Conservation (phyloP, 169 alveolate genomes). For the Fabrea salina region DNA sequence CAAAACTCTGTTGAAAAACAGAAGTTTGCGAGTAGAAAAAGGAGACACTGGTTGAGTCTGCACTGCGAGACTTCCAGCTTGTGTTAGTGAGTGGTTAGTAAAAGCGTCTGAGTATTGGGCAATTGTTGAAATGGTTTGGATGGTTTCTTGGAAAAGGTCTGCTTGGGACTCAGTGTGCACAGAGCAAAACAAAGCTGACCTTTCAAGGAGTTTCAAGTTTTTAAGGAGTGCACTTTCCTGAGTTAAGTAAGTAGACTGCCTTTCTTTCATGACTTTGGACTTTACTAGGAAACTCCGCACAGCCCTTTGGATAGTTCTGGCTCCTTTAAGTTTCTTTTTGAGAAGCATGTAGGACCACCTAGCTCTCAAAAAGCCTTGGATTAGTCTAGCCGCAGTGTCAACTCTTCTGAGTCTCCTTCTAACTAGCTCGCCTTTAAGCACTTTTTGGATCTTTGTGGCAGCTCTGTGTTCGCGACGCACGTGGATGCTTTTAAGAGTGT, state of each 20-base stretch:
- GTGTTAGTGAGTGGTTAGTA: neutral
- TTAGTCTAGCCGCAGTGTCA: slow-evolving; percentile 31
- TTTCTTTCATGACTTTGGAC: slow-evolving; percentile 26
- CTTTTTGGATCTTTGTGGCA: slow-evolving; percentile 38
- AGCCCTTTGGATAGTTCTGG: slow-evolving; percentile 37
- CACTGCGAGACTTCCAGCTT: neutral
- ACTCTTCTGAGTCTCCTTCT: slow-evolving; percentile 42
- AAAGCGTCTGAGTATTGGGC: neutral
- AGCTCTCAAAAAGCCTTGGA: slow-evolving; percentile 47
- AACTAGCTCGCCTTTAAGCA: slow-evolving; percentile 43
- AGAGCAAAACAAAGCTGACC: slow-evolving; percentile 32
- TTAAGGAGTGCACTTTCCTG: slow-evolving; percentile 35
- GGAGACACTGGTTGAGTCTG: slow-evolving; percentile 53
- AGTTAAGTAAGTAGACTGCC: slow-evolving; percentile 27
- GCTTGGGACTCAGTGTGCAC: neutral
- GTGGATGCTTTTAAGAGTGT: neutral
- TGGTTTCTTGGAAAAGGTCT: neutral
- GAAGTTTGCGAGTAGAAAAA: slow-evolving; percentile 44
- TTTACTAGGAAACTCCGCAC: slow-evolving; percentile 45
- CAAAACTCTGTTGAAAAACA: slow-evolving; percentile 53
- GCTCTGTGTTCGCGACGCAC: neutral
- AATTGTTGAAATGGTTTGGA: neutral
- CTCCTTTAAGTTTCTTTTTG: slow-evolving; percentile 21
- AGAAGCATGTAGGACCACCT: slow-evolving; percentile 36
- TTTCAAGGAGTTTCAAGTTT: slow-evolving; percentile 40